Evolutionary conservation across 2,329 filamentous ascomycete genomes (phyloP).

Genomic region (Rhytidhysteron rufulum): DNA sequence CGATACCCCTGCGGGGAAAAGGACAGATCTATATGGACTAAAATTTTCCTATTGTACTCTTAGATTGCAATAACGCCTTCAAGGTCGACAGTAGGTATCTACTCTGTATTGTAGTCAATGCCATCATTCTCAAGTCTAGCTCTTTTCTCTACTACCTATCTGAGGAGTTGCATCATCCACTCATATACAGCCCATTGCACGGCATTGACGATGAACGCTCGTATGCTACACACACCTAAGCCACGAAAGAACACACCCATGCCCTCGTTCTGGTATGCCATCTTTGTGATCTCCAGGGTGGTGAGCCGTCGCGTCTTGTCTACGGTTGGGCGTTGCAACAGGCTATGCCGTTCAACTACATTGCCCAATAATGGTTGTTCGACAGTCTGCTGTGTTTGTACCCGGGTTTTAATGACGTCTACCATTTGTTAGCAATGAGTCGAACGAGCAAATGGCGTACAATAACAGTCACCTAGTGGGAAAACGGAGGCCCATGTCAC

Average conservation of each 20-base stretch:
- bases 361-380: constrained; percentile 2
- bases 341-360: constrained; percentile 14
- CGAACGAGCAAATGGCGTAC: not conserved
- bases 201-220: constrained; percentile 91
- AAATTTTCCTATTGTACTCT: constrained; percentile 29
- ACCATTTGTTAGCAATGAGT: not conserved
- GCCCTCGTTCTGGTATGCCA: constrained; percentile 68
- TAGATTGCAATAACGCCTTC: constrained; percentile 22
- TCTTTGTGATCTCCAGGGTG: constrained; percentile 61
- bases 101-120: not conserved
- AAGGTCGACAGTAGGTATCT: not conserved
- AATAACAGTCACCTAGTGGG: constrained; percentile 63
- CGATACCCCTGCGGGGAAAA: too few relatives aligned
- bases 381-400: constrained; percentile 67
- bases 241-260: constrained; percentile 76
- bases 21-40: constrained; percentile 15
- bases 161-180: constrained; percentile 64
- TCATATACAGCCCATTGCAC: constrained; percentile 92
- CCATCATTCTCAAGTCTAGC: not conserved
- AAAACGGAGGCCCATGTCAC: constrained; percentile 89
- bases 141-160: not conserved
- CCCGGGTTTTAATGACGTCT: constrained; percentile 86
- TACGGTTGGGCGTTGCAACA: constrained; percentile 14
- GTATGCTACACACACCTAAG: constrained; percentile 73
- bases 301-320: constrained; percentile 38